These are phyloP conservation scores for Beauveria asiatica DNA, from an alignment of 2,329 filamentous ascomycete genomes.

Conservation along the genomic window DNA sequence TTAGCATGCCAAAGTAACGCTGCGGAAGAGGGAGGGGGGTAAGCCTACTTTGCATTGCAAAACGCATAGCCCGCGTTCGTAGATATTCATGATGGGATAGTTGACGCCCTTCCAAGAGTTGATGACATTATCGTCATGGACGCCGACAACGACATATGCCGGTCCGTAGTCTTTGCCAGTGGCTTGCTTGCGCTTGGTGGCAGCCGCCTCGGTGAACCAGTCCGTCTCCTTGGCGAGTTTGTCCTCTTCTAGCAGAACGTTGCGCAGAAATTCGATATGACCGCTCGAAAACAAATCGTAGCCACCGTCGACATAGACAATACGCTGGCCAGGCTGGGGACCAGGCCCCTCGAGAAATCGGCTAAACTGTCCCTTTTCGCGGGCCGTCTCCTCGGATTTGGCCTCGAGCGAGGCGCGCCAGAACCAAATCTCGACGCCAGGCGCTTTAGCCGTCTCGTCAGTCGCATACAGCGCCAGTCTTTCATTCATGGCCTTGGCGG, in stretches of 20 bases:
- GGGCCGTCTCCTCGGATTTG: slow-evolving; percentile 31
- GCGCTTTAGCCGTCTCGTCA: slow-evolving; percentile 69
- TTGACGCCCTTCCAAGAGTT: slow-evolving; percentile 96
- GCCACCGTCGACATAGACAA: slow-evolving; percentile 93
- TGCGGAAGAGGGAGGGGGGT: not conserved
- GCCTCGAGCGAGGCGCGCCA: slow-evolving; percentile 55
- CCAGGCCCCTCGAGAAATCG: slow-evolving; percentile 63
- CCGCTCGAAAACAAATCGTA: slow-evolving; percentile 96
- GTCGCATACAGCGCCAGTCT: slow-evolving; percentile 81
- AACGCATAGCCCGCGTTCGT: slow-evolving; percentile 90
- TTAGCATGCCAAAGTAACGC: slow-evolving; percentile 15
- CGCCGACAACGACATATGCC: slow-evolving; percentile 81
- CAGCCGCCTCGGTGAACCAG: slow-evolving; percentile 64
- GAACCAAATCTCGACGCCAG: slow-evolving; percentile 78
- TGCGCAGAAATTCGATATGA: slow-evolving; percentile 87
- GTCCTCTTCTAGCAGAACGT: slow-evolving; percentile 67
- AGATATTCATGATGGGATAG: slow-evolving; percentile 99
- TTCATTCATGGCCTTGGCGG: slow-evolving; percentile 62
- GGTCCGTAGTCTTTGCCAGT: slow-evolving; percentile 66
- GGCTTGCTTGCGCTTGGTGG: slow-evolving; percentile 52
- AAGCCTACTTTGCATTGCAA: slow-evolving; percentile 76
- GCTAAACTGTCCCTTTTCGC: slow-evolving; percentile 55
- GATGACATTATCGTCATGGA: slow-evolving; percentile 92
- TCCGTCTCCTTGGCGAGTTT: slow-evolving; percentile 56
- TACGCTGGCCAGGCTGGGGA: slow-evolving; percentile 66